A percentile compares a stretch with the other conserved stretches of the same genome.
phyloP scores from a whole-genome alignment of 306 rosid species.

The Citrullus mucosospermus region DNA sequence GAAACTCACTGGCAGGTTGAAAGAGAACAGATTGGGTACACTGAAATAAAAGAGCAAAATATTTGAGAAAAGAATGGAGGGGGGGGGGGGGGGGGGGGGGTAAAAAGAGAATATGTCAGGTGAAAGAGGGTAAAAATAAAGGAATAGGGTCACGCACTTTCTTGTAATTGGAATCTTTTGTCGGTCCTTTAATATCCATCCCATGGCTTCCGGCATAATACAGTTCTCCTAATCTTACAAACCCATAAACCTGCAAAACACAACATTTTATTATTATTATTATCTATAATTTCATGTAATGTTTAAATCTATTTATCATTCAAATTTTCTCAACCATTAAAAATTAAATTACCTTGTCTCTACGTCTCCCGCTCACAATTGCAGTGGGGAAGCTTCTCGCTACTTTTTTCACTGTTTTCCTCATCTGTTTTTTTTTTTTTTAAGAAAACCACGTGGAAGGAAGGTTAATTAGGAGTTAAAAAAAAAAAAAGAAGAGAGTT shows the following conservation, averaged over 20 bases:
- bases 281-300: no score
- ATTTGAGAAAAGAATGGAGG: neutral
- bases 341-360: slow-evolving; percentile 45
- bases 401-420: slow-evolving; percentile 58
- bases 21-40: slow-evolving; percentile 46
- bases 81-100: no score
- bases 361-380: slow-evolving; percentile 82
- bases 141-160: slow-evolving; percentile 32
- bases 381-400: slow-evolving; percentile 85
- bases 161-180: slow-evolving; percentile 47
- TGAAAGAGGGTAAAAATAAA: neutral
- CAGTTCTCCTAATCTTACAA: slow-evolving; percentile 71
- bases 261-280: no score
- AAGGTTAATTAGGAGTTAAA: neutral
- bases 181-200: slow-evolving; percentile 90
- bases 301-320: neutral
- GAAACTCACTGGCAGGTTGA: slow-evolving; percentile 78
- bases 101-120: neutral
- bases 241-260: slow-evolving; percentile 47
- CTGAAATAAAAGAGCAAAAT: slow-evolving; percentile 18
- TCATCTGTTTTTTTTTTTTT: slow-evolving; percentile 47
- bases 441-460: neutral
- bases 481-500: no score
- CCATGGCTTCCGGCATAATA: slow-evolving; percentile 99
- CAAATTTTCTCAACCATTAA: no score